Conservation (phyloP, 1,139 yeast species). For the Pichia sp. region DNA sequence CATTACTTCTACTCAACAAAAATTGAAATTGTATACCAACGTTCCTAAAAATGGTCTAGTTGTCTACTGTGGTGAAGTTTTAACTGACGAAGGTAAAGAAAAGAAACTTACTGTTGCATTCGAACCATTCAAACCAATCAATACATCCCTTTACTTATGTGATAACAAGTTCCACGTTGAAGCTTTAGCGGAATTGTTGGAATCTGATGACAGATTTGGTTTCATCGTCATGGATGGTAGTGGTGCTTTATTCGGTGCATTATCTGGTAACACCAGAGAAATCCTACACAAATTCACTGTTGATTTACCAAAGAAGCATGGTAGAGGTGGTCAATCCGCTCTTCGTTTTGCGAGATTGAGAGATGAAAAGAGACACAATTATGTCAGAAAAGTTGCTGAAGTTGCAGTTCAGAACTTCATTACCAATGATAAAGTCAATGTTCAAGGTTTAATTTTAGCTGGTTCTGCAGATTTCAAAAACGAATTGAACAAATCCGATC, state of each 20-base stretch:
- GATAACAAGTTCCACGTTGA: conserved; percentile 98
- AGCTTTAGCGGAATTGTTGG: conserved; percentile 87
- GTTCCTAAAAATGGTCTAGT: conserved; percentile 95
- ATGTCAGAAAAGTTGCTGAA: conserved; percentile 96
- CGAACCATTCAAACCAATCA: conserved; percentile 97
- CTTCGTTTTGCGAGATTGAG: conserved; percentile 97
- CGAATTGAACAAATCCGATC: conserved; percentile 84
- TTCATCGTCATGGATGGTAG: conserved; percentile 99
- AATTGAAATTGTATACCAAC: conserved; percentile 77
- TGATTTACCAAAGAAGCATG: conserved; percentile 98
- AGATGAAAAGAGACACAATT: conserved; percentile 98
- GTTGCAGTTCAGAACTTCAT: conserved; percentile 96
- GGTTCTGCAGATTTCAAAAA: conserved; percentile 99
- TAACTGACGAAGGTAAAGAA: conserved; percentile 96
- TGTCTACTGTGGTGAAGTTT: conserved; percentile 95
- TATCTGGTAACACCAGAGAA: conserved; percentile 94
- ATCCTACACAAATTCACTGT: conserved; percentile 93
- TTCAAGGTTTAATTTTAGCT: conserved; percentile 88
- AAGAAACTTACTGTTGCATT: conserved; percentile 91
- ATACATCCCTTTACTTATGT: conserved; percentile 90
- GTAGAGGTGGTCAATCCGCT: conserved; percentile 99
- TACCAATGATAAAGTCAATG: conserved; percentile 86
- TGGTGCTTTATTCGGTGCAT: conserved; percentile 93
- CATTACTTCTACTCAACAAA: conserved; percentile 95
- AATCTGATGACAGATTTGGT: conserved; percentile 93